Conservation (phyloP, 2,329 filamentous ascomycete species). For the Penicillium occitanis region DNA sequence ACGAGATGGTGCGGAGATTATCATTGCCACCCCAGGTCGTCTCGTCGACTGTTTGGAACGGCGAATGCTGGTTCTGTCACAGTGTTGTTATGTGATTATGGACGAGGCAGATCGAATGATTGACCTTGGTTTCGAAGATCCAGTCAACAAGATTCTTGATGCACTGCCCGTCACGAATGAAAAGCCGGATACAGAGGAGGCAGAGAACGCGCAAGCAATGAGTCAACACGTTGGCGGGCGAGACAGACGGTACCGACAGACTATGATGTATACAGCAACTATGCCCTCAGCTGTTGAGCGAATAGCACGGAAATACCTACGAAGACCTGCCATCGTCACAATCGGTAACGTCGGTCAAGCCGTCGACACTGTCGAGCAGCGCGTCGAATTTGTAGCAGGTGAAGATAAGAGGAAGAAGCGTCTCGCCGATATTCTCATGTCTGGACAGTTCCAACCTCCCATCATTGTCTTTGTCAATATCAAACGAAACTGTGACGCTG, state of each 20-base stretch:
- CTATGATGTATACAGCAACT: slow-evolving; percentile 99
- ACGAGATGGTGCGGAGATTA: slow-evolving; percentile 90
- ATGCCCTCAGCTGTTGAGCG: slow-evolving; percentile 92
- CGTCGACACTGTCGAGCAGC: slow-evolving; percentile 96
- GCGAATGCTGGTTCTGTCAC: slow-evolving; percentile 83
- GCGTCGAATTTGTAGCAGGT: slow-evolving; percentile 83
- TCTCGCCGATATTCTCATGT: slow-evolving; percentile 82
- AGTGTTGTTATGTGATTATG: slow-evolving; percentile 99
- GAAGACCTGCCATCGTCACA: slow-evolving; percentile 86
- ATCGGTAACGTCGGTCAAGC: slow-evolving; percentile 95
- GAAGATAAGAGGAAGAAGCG: slow-evolving; percentile 98
- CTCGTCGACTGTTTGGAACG: slow-evolving; percentile 96
- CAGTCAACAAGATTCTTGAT: slow-evolving; percentile 95
- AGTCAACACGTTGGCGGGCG: slow-evolving; percentile 70
- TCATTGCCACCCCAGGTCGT: slow-evolving; percentile 97
- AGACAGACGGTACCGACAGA: slow-evolving; percentile 79
- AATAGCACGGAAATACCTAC: slow-evolving; percentile 95
- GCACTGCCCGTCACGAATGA: slow-evolving; percentile 89
- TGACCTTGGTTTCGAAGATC: slow-evolving; percentile 95
- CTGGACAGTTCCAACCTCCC: slow-evolving; percentile 76
- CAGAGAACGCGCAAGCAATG: slow-evolving; percentile 86
- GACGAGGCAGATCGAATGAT: slow-evolving; percentile 99
- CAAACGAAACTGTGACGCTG: slow-evolving; percentile 96
- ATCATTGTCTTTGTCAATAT: slow-evolving; percentile 99
- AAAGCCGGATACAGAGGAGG: slow-evolving; percentile 90